These are phyloP conservation scores for Zopfia rhizophila DNA, from an alignment of 2,329 filamentous ascomycete genomes.

Conservation along the genomic window DNA sequence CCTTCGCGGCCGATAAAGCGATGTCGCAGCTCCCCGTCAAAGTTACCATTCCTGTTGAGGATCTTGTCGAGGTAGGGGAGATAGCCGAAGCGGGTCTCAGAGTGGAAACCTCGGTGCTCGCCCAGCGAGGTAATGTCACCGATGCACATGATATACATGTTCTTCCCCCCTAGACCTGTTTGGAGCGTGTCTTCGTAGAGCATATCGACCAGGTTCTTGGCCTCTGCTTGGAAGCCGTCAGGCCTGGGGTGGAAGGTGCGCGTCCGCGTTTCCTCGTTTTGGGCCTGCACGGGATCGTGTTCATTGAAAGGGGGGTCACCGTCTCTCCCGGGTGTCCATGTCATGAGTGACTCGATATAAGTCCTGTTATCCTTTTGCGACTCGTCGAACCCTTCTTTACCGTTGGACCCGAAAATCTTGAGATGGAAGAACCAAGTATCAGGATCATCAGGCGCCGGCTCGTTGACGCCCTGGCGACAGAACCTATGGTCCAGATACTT, in stretches of 20 bases:
- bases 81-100: too few relatives aligned
- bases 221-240: not conserved
- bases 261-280: not conserved
- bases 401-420: too few relatives aligned
- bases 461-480: constrained; percentile 7
- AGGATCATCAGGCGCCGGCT: not conserved
- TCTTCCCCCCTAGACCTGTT: too few relatives aligned
- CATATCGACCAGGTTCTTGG: constrained; percentile 2
- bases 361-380: not conserved
- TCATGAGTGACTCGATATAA: not conserved
- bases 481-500: constrained; percentile 8
- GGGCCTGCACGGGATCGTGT: not conserved
- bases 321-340: constrained; percentile 1
- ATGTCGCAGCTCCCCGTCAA: too few relatives aligned
- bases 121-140: constrained; percentile 3
- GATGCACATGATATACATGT: constrained; percentile 1
- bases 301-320: not conserved
- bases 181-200: not conserved
- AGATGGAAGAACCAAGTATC: constrained; percentile 11
- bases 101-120: not conserved
- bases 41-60: too few relatives aligned
- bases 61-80: too few relatives aligned
- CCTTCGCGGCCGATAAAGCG: too few relatives aligned
- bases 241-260: constrained; percentile 13
- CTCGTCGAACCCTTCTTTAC: not conserved